Conservation (phyloP, 257 asterid species). For the Apocynum venetum region DNA sequence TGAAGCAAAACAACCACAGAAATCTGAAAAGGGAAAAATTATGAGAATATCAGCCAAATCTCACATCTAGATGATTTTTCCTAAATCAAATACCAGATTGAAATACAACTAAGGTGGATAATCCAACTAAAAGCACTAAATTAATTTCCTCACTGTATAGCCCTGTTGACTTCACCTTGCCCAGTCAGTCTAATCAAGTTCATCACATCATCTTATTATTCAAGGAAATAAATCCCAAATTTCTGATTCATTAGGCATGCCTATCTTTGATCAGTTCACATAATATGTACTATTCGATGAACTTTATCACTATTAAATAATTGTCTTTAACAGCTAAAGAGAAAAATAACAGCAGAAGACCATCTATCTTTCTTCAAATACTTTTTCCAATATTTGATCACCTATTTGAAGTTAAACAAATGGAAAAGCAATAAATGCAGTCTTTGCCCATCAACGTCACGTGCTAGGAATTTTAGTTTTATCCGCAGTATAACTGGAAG, state of each 20-base stretch:
- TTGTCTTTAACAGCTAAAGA: neutral
- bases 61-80: neutral
- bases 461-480: neutral
- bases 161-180: neutral
- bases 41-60: constrained; percentile 5
- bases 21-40: constrained; percentile 40
- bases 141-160: neutral
- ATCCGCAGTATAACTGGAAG: neutral
- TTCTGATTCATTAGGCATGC: neutral
- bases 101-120: neutral
- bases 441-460: neutral
- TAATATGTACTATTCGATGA: neutral
- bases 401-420: neutral
- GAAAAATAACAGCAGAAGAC: neutral
- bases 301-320: neutral
- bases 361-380: neutral
- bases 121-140: neutral
- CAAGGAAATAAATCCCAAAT: neutral
- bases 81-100: neutral
- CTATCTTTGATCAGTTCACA: neutral
- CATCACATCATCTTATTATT: neutral
- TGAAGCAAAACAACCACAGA: constrained; percentile 70
- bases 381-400: neutral
- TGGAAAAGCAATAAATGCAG: neutral
- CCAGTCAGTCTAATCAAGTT: neutral